Base-by-base conservation (phyloP, 495 filamentous ascomycete genomes). In the Pseudevernia furfuracea region DNA sequence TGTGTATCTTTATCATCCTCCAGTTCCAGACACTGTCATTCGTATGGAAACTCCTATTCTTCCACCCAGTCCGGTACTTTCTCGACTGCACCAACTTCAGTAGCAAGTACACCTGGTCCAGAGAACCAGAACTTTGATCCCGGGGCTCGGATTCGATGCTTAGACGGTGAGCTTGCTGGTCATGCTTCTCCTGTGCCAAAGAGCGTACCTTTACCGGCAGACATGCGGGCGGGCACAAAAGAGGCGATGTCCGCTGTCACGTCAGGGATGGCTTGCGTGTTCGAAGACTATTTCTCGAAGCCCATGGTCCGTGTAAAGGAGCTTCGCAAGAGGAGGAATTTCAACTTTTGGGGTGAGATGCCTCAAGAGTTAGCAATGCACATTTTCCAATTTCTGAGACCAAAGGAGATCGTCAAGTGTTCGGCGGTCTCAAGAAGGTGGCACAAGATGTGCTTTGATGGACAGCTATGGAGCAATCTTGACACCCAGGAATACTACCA, bases 401-500 rank as follows among this genome's bases (percentile, higher is more conserved):
- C 93, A 15, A 90, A 85, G 69, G 87, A 97, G 71, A 84, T 98
- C 57, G 84, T 97, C 14, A 85, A 89, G 60, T 85, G 83, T 57
- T 95, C 94, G 8, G 75, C 81, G 19, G 88, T 96, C n/a, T 91
- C 85, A 69, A 91, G 85, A 69, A 72, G 81, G 21, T 97, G 94
- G 82, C 79, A 96, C 73, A 77, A 81, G 39, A 88, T 91, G 79
- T 97, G 93, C 76, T 96, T 91, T 67, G 94, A 98, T 73, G 94
- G 94, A 11, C 94, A 98, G 74, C 77, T 98, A 23, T 98, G 94
- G 94, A 83, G 82, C 0, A 82, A 81, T 56, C 80, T 97, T 49
- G 91, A 97, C 71, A 87, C 91, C 0, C 85, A 92, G 1, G 85
- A 88, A 38, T 97, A 91, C 73, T 98, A 98, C 71, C 81, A 81